Percentiles rank a stretch among this genome's conserved stretches.
phyloP scores from a whole-genome alignment of 2,329 filamentous ascomycete genomes.

The Ascocoryne sarcoides region DNA sequence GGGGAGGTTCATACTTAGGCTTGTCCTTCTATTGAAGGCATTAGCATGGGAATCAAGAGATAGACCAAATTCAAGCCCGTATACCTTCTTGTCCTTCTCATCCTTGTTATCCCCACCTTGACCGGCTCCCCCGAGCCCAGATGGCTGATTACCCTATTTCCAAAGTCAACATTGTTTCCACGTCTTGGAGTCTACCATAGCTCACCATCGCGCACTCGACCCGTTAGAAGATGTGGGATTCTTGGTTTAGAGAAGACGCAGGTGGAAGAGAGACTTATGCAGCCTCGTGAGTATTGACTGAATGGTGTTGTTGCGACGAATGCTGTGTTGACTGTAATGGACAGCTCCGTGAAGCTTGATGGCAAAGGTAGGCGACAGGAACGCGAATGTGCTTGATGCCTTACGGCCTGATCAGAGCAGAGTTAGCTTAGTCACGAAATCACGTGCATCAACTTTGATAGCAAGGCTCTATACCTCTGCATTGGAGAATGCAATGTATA shows the following conservation, averaged over 20 bases:
- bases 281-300: constrained; percentile 1
- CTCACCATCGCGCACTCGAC: constrained; percentile 25
- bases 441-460: too few species aligned
- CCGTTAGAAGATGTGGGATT: constrained; percentile 4
- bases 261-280: constrained; percentile 5
- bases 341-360: constrained; percentile 14
- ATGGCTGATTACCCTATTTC: constrained; percentile 36
- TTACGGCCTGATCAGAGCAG: too few species aligned
- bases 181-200: constrained; percentile 5
- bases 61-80: constrained; percentile 5
- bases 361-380: constrained; percentile 19
- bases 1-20: constrained; percentile 98
- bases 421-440: too few species aligned
- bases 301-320: not conserved
- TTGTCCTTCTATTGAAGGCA: constrained; percentile 74
- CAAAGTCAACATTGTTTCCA: constrained; percentile 15
- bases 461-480: too few species aligned
- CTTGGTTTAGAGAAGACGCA: not conserved
- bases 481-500: too few species aligned
- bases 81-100: constrained; percentile 90
- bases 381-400: too few species aligned
- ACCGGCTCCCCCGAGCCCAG: constrained; percentile 34
- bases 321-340: constrained; percentile 17
- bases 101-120: constrained; percentile 67
- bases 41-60: constrained; percentile 4